phyloP scores from a whole-genome alignment of 2,329 filamentous ascomycete genomes.

The Pyricularia sp. region DNA sequence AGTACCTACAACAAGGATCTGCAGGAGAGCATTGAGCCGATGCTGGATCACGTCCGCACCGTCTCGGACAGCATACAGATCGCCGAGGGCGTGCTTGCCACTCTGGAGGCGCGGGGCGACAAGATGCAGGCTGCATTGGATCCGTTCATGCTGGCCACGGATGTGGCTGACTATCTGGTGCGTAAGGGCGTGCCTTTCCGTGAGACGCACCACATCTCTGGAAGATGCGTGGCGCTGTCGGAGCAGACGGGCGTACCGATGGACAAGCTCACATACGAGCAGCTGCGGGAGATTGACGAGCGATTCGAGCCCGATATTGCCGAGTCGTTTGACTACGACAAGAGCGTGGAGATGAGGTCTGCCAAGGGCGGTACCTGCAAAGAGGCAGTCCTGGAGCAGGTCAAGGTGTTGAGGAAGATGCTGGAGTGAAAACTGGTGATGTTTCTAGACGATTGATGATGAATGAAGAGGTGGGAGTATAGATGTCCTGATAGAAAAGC shows the following conservation, averaged over 20 bases:
- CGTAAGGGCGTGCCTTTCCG: conserved; percentile 66
- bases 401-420: conserved; percentile 10
- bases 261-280: conserved; percentile 54
- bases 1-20: conserved; percentile 85
- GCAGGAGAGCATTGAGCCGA: conserved; percentile 78
- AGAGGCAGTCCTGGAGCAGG: conserved; percentile 18
- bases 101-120: conserved; percentile 53
- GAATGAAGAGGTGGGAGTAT: neutral
- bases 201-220: conserved; percentile 72
- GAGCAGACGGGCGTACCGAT: conserved; percentile 56
- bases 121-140: conserved; percentile 70
- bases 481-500: neutral
- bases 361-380: conserved; percentile 69
- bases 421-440: conserved; percentile 3
- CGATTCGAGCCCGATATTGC: conserved; percentile 61
- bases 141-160: conserved; percentile 71
- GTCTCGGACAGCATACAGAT: conserved; percentile 72
- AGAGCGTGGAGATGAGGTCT: conserved; percentile 65
- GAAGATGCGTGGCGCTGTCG: conserved; percentile 58
- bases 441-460: neutral
- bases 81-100: conserved; percentile 66
- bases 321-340: conserved; percentile 66
- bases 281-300: conserved; percentile 53
- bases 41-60: conserved; percentile 74
- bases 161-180: conserved; percentile 55